Percentiles rank a stretch among this genome's conserved stretches.
phyloP scores from a whole-genome alignment of 805 yeast species.

The Kregervanrija pseudodelftensis region DNA sequence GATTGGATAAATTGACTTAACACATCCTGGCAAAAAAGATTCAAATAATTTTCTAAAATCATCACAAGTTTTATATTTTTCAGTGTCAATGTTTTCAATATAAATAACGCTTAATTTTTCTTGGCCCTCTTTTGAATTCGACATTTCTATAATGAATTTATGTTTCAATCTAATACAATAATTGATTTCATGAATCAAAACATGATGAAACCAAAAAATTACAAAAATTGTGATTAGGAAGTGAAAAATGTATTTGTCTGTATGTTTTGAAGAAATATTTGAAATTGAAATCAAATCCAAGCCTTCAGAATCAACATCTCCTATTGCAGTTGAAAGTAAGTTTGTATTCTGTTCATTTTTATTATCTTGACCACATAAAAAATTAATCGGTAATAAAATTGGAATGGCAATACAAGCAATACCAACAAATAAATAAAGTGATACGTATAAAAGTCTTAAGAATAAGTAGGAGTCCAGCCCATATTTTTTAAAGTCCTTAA shows the following conservation, averaged over 20 bases:
- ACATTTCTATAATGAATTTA: constrained; percentile 27
- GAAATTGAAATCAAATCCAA: constrained; percentile 68
- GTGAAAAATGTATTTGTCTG: constrained; percentile 51
- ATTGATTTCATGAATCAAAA: constrained; percentile 51
- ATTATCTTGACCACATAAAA: constrained; percentile 28
- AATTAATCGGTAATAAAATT: constrained; percentile 58
- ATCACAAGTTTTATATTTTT: constrained; percentile 20
- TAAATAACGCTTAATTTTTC: constrained; percentile 23
- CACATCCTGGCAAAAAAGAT: constrained; percentile 42
- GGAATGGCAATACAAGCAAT: constrained; percentile 51
- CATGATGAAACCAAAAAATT: constrained; percentile 47
- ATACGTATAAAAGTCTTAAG: constrained; percentile 48
- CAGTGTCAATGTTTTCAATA: constrained; percentile 40
- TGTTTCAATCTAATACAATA: constrained; percentile 44
- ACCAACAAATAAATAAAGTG: constrained; percentile 43
- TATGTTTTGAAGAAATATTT: constrained; percentile 49
- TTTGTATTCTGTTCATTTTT: constrained; percentile 5
- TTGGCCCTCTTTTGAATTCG: constrained; percentile 13
- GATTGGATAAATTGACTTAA: constrained; percentile 55
- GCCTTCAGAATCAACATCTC: constrained; percentile 29
- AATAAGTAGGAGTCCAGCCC: constrained; percentile 78
- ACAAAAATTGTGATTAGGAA: constrained; percentile 50
- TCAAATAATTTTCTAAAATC: constrained; percentile 26
- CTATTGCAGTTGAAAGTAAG: neutral
- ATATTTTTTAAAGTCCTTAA: constrained; percentile 37